A percentile compares a stretch with the other conserved stretches of the same genome.
phyloP scores from a whole-genome alignment of 2,329 filamentous ascomycete species.

The Coniosporium tulheliwenetii region DNA sequence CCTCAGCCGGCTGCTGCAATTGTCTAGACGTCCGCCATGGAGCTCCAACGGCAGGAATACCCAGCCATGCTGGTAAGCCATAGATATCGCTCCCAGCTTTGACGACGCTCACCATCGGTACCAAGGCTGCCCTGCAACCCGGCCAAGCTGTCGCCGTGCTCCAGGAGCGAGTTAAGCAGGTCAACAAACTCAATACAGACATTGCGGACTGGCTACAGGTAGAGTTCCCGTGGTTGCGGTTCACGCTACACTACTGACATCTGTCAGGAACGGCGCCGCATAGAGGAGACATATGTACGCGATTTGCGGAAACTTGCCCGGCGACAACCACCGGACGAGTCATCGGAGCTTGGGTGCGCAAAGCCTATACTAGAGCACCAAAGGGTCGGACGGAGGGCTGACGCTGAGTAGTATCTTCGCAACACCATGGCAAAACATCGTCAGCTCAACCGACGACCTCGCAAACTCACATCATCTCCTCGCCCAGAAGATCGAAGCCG shows the following conservation, averaged over 20 bases:
- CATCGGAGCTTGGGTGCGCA: slow-evolving; percentile 73
- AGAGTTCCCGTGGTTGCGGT: slow-evolving; percentile 17
- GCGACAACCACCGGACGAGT: slow-evolving; percentile 57
- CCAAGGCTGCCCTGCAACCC: slow-evolving; percentile 65
- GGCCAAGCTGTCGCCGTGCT: slow-evolving; percentile 66
- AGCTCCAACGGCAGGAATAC: slow-evolving; percentile 77
- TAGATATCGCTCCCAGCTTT: slow-evolving; percentile 8
- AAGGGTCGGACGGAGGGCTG: slow-evolving; percentile 6
- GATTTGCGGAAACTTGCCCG: slow-evolving; percentile 67
- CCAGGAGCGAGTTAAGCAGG: slow-evolving; percentile 75
- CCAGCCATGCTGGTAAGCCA: slow-evolving; percentile 75
- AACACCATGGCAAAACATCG: slow-evolving; percentile 75
- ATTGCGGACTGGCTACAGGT: slow-evolving; percentile 97
- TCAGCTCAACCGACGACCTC: slow-evolving; percentile 62
- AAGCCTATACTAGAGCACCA: not conserved
- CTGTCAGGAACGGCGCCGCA: slow-evolving; percentile 68
- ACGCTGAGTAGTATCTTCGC: slow-evolving; percentile 59
- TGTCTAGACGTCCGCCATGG: slow-evolving; percentile 19
- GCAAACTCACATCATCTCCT: slow-evolving; percentile 73
- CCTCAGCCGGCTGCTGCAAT: not conserved
- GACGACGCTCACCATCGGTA: slow-evolving; percentile 5
- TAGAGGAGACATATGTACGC: slow-evolving; percentile 81
- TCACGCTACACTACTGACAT: slow-evolving; percentile 2
- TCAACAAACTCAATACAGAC: slow-evolving; percentile 71
- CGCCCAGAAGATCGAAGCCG: slow-evolving; percentile 66